phyloP scores from a whole-genome alignment of 306 rosid species.

The Comarum palustre region DNA sequence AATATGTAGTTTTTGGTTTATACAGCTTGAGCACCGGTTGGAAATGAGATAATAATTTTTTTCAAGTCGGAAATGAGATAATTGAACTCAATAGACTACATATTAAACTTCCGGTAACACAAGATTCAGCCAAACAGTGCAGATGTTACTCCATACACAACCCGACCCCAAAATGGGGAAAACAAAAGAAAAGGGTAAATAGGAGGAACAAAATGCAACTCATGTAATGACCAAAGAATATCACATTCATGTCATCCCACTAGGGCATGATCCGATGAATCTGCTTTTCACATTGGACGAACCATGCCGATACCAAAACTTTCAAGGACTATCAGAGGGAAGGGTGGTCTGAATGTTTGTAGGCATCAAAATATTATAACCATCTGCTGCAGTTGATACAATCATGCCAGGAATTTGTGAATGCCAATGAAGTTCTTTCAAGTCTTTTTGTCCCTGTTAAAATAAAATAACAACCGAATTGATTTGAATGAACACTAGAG shows the following conservation, averaged over 20 bases:
- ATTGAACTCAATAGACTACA: not conserved
- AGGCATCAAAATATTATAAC: slow-evolving; percentile 91
- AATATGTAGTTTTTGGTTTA: not conserved
- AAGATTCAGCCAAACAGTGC: not conserved
- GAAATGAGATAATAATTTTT: not conserved
- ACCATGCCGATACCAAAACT: not conserved
- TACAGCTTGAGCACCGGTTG: not conserved
- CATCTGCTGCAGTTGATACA: slow-evolving; percentile 88
- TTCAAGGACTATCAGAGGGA: slow-evolving; percentile 58
- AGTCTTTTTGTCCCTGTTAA: slow-evolving; percentile 83
- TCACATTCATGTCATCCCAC: not conserved
- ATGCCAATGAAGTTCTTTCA: slow-evolving; percentile 96
- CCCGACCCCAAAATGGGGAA: not conserved
- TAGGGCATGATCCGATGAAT: not conserved
- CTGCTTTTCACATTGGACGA: not conserved
- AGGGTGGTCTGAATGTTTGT: slow-evolving; percentile 79
- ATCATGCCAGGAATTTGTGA: slow-evolving; percentile 94
- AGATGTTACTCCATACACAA: not conserved
- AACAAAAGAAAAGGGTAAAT: not conserved
- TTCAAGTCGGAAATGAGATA: not conserved
- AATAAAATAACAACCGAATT: not conserved
- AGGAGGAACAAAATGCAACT: not conserved
- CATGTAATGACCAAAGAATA: not conserved
- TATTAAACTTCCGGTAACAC: not conserved
- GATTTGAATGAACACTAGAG: not conserved